phyloP scores from a whole-genome alignment of 2,329 filamentous ascomycete species.

The Xylariaceae sp. region DNA sequence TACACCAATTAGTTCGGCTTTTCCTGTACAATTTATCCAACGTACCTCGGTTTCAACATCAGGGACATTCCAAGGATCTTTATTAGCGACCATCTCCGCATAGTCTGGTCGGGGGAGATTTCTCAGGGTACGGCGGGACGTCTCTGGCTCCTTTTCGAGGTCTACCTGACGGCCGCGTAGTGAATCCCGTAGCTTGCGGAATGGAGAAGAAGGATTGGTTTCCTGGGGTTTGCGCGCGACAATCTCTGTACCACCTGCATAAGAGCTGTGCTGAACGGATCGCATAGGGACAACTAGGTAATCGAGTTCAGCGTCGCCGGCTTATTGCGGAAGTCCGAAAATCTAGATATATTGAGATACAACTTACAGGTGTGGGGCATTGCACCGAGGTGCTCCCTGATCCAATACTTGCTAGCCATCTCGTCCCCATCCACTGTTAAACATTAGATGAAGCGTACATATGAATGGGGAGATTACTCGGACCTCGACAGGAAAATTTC shows the following conservation, averaged over 20 bases:
- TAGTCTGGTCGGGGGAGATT: slow-evolving; percentile 29
- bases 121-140: slow-evolving; percentile 25
- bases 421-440: slow-evolving; percentile 26
- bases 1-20: slow-evolving; percentile 1
- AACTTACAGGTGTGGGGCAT: slow-evolving; percentile 30
- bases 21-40: not conserved
- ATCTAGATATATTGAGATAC: not conserved
- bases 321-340: not conserved
- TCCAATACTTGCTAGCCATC: slow-evolving; percentile 31
- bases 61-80: slow-evolving; percentile 24
- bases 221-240: slow-evolving; percentile 17
- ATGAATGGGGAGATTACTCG: not conserved
- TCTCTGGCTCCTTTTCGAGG: slow-evolving; percentile 17
- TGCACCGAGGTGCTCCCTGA: slow-evolving; percentile 28
- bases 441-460: slow-evolving; percentile 3
- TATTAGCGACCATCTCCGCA: slow-evolving; percentile 29
- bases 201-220: slow-evolving; percentile 20
- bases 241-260: slow-evolving; percentile 9
- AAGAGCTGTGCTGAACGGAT: slow-evolving; percentile 6
- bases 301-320: slow-evolving; percentile 9
- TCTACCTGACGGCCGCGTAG: slow-evolving; percentile 13
- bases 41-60: slow-evolving; percentile 26
- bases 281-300: slow-evolving; percentile 24
- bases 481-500: slow-evolving; percentile 30
- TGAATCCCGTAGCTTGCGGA: slow-evolving; percentile 11